Base-by-base conservation (phyloP, 495 filamentous ascomycete genomes). In the Zalerion maritima region DNA sequence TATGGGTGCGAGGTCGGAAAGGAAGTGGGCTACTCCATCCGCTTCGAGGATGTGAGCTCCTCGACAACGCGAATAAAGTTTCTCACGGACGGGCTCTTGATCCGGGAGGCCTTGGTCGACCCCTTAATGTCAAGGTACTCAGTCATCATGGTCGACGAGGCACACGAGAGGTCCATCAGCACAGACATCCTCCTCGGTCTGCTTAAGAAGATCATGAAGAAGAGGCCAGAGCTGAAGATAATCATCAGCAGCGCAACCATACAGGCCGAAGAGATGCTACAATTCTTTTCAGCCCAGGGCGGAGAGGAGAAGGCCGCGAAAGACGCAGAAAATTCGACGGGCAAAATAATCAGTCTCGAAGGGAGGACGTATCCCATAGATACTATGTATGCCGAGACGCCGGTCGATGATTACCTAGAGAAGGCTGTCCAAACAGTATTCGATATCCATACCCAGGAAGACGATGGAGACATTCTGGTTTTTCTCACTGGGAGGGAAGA, bases 81-180 rank as follows among this genome's bases (percentile, higher is more conserved):
- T 49, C 53, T 96, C 36, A 96, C 91, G 2, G 89, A 99, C 62
- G 91, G 89, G 6, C 68, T 99, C 43, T 66, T 99, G 15, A 77
- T 99, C 41, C 68, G 89, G 52, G 91, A 99, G 57, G 85, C 83
- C 12, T 63, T 99, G 8, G 81, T 92, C 12, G 91, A 96, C 52
- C 89, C 89, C 34, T 62, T 94, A 9, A 57, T 99, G 11, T 89
- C 81, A 18, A 72, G 85, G 4, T 99, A 99, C 49, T 92, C 83
- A 5, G 81, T 96, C 19, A 82, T 99, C 43, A 99, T 96, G 87
- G 78, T 99, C 14, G 89, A 99, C 46, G 89, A 99, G 50, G 91
- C 91, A 16, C 89, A 99, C 54, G 89, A 99, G 52, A 71, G 91
- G 30, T 92, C 83, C 35, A 66, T 99, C 32, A 92, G 86, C 54